phyloP scores from a whole-genome alignment of 78 protist species.

The Planoprotostelium fungivorum region DNA sequence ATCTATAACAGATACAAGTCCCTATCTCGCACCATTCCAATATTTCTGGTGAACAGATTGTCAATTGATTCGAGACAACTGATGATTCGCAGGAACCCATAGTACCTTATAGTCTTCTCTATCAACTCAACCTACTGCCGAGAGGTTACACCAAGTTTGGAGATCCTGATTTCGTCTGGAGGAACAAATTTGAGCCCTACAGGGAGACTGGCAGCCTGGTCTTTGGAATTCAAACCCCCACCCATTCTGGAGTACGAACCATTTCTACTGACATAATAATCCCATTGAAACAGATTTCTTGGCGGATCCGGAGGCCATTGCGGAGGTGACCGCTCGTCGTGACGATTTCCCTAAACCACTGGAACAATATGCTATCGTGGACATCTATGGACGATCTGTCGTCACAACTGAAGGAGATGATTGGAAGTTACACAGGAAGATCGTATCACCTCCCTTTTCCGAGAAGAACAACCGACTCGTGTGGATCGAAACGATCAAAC shows the following conservation, averaged over 20 bases:
- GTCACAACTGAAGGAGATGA: neutral
- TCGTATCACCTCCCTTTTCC: neutral
- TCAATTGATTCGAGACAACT: neutral
- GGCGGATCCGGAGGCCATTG: neutral
- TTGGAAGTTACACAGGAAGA: neutral
- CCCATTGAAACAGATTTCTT: neutral
- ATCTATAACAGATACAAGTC: no score
- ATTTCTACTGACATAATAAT: no score
- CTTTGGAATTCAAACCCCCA: neutral
- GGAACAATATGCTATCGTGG: neutral
- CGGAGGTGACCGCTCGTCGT: neutral
- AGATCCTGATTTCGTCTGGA: neutral
- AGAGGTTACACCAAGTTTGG: neutral
- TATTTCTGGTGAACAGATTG: neutral
- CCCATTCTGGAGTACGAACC: neutral
- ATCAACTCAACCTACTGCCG: neutral
- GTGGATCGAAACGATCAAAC: neutral
- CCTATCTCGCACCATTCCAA: neutral
- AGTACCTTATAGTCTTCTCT: neutral
- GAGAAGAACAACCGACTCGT: neutral
- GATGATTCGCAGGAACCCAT: neutral
- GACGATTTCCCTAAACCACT: neutral
- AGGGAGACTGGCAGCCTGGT: neutral
- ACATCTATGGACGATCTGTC: neutral
- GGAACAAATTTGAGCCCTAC: neutral